phyloP scores from a whole-genome alignment of 2,329 filamentous ascomycete species.

The Fusarium secorum region DNA sequence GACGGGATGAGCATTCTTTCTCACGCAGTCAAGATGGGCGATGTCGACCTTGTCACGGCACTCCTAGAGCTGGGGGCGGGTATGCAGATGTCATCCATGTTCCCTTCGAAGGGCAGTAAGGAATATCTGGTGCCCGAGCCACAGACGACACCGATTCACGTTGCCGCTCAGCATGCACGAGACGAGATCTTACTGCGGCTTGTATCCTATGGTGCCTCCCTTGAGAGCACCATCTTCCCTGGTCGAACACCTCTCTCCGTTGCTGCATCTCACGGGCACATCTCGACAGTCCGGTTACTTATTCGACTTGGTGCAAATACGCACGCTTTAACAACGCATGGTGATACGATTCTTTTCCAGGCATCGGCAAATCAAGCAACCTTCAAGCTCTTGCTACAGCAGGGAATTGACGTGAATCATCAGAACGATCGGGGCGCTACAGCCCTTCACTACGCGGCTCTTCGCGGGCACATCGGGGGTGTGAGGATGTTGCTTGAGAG shows the following conservation, averaged over 20 bases:
- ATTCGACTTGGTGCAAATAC: constrained; percentile 39
- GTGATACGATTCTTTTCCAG: constrained; percentile 41
- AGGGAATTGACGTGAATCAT: constrained; percentile 40
- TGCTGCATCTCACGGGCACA: constrained; percentile 39
- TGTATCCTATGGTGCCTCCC: constrained; percentile 36
- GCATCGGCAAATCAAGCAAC: constrained; percentile 40
- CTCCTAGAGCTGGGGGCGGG: constrained; percentile 38
- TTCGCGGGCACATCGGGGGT: constrained; percentile 37
- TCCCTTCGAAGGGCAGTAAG: constrained; percentile 8
- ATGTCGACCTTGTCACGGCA: constrained; percentile 33
- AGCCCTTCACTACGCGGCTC: constrained; percentile 41
- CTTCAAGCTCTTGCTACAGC: constrained; percentile 38
- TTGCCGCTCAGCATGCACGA: constrained; percentile 40
- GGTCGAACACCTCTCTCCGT: constrained; percentile 39
- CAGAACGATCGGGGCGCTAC: constrained; percentile 42
- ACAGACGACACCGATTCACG: constrained; percentile 39
- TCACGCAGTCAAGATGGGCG: constrained; percentile 40
- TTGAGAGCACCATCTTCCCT: constrained; percentile 42
- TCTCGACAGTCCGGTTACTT: constrained; percentile 40
- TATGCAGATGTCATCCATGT: constrained; percentile 18
- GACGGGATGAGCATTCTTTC: constrained; percentile 43
- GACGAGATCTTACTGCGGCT: constrained; percentile 39
- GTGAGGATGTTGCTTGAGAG: constrained; percentile 38
- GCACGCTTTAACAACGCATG: constrained; percentile 38
- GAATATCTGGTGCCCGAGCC: constrained; percentile 40